Conservation (phyloP, 768 basidiomycete genomes). For the Dendrothele bispora region DNA sequence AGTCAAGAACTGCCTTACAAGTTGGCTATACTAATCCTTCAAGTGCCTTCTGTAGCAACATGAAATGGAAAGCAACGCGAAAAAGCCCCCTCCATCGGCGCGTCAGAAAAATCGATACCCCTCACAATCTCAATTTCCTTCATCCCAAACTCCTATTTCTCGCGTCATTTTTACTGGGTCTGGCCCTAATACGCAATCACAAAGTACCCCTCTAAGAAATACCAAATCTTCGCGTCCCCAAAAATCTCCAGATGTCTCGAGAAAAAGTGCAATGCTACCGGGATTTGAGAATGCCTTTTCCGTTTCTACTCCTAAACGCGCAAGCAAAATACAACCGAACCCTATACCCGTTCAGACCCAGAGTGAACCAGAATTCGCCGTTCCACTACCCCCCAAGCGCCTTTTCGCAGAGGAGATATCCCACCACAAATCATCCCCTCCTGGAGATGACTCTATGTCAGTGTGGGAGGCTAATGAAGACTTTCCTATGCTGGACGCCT, state of each 20-base stretch:
- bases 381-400: not conserved
- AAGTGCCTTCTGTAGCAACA: conserved; percentile 43
- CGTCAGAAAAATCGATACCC: conserved; percentile 13
- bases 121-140: not conserved
- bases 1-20: conserved; percentile 26
- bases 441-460: conserved; percentile 10
- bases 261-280: conserved; percentile 36
- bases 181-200: conserved; percentile 15
- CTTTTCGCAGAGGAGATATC: conserved; percentile 6
- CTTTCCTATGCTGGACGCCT: conserved; percentile 31
- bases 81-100: conserved; percentile 14
- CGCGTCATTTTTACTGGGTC: conserved; percentile 7
- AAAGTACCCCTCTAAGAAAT: conserved; percentile 4
- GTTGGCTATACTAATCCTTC: conserved; percentile 74
- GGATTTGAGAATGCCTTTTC: conserved; percentile 59
- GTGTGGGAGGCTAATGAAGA: conserved; percentile 30
- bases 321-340: conserved; percentile 22
- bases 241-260: conserved; percentile 34
- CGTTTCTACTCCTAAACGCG: conserved; percentile 35
- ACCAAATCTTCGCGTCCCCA: conserved; percentile 15
- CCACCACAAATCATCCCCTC: not conserved
- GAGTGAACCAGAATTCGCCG: not conserved
- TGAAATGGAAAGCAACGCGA: conserved; percentile 15
- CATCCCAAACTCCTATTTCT: conserved; percentile 1
- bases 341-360: not conserved